Conservation (phyloP, 2,329 filamentous ascomycete species). For the Sporothrix schenckii region DNA sequence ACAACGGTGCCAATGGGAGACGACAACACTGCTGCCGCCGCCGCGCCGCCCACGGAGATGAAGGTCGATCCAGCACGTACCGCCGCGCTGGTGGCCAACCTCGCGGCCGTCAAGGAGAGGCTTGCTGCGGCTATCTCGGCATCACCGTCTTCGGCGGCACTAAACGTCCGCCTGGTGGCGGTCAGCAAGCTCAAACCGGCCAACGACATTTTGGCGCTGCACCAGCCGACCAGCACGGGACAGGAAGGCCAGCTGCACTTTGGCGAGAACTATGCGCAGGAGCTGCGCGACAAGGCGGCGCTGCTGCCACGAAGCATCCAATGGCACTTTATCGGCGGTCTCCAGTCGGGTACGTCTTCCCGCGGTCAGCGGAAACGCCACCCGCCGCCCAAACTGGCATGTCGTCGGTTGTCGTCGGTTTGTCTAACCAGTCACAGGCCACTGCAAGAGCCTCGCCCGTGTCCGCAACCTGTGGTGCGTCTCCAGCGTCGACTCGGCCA, state of each 20-base stretch:
- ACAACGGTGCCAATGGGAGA: constrained; percentile 22
- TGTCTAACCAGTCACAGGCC: constrained; percentile 57
- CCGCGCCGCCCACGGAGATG: constrained; percentile 48
- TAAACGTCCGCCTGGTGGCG: constrained; percentile 77
- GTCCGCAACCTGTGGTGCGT: constrained; percentile 91
- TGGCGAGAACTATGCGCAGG: constrained; percentile 94
- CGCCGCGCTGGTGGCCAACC: constrained; percentile 63
- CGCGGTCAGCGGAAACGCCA: background rate
- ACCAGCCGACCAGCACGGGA: constrained; percentile 50
- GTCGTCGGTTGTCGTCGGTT: background rate
- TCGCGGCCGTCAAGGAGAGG: constrained; percentile 62
- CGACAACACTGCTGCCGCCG: constrained; percentile 4
- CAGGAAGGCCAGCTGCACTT: constrained; percentile 72
- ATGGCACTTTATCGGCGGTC: constrained; percentile 96
- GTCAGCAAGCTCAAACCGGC: constrained; percentile 96
- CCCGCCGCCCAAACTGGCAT: background rate
- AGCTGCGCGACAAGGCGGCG: constrained; percentile 81
- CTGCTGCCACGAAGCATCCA: constrained; percentile 74
- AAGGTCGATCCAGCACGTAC: constrained; percentile 65
- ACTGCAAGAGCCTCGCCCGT: constrained; percentile 83
- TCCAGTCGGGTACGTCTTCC: constrained; percentile 68
- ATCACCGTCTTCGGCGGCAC: constrained; percentile 26
- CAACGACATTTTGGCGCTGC: constrained; percentile 84
- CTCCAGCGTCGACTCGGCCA: constrained; percentile 82
- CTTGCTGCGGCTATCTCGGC: constrained; percentile 53